Base-by-base conservation (phyloP, 192 early-diverging fungal species). In the Podila minutissima region DNA sequence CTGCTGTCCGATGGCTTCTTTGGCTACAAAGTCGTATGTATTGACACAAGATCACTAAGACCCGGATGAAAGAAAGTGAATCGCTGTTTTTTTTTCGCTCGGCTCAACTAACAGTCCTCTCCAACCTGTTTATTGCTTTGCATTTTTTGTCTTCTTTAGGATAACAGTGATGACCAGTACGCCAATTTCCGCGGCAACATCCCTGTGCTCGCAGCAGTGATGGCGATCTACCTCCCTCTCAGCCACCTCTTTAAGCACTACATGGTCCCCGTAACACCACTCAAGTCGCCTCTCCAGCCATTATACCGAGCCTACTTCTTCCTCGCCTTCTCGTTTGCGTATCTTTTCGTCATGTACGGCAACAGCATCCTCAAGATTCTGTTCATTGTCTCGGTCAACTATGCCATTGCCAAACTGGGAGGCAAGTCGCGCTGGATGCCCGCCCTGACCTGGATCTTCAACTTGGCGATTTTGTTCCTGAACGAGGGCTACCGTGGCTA, bases 401-500 rank as follows among this genome's bases (percentile, higher is more conserved):
- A 91, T 82, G 50, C 74, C 5, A 84, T 96, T 3, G 87, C 92
- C 6, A 88, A 85, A 35, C 2, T 68, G 10, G 66, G 89, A 17
- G 86, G 87, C 60, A 86, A 88, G 0, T 84, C 85, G 2, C 69
- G 71, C 19, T 79, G 83, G 77, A 92, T 89, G 38, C 94, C 95
- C 0, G 57, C 84, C 2, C 57, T 94, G 15, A 89, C 92, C 17
- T 99, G 98, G 98, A 77, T 86, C 9, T 97, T 92, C 72, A 95
- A 92, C 66, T 50, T 99, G 35, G 86, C 71, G 3, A 82, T 97
- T 59, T 78, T 99, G 17, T 97, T 97, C 83, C 28, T 83, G 26
- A 98, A 96, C 72, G 92, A 96, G 74, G 68, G 70, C 12, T 94
- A 90, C 71, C 63, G 85, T 29, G 97, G 95, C 0, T 97, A 95